phyloP scores from a whole-genome alignment of 495 filamentous ascomycete species.

The Pyronema omphalodes region DNA sequence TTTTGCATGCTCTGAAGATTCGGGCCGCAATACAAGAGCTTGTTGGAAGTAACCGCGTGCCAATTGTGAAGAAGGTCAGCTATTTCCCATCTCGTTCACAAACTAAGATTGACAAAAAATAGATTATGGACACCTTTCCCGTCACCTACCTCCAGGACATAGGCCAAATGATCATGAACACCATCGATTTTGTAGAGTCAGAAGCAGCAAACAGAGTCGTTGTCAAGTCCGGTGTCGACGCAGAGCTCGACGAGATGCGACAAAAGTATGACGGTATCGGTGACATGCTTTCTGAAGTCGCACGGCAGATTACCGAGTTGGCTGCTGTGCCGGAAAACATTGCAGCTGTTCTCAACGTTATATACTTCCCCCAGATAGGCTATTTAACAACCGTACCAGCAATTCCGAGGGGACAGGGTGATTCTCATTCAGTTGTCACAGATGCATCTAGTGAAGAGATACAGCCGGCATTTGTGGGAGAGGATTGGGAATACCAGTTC shows the following conservation, averaged over 20 bases:
- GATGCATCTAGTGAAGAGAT: background rate
- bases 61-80: conserved; percentile 40
- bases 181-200: conserved; percentile 69
- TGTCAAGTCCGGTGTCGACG: conserved; percentile 52
- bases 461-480: conserved; percentile 44
- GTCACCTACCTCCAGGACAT: conserved; percentile 37
- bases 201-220: conserved; percentile 54
- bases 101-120: conserved; percentile 4
- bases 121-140: conserved; percentile 14
- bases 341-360: conserved; percentile 49
- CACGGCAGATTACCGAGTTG: conserved; percentile 35
- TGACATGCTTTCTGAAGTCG: conserved; percentile 47
- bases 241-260: conserved; percentile 61
- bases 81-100: background rate
- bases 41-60: conserved; percentile 34
- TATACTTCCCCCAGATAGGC: conserved; percentile 80
- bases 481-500: conserved; percentile 65
- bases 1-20: conserved; percentile 49
- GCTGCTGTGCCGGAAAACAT: conserved; percentile 40
- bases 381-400: conserved; percentile 61
- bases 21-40: conserved; percentile 46
- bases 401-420: background rate
- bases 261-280: conserved; percentile 58
- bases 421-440: background rate
- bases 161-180: conserved; percentile 50